Conservation (phyloP, 2,329 filamentous ascomycete genomes). For the Ophiocordyceps camponoti-saundersi region DNA sequence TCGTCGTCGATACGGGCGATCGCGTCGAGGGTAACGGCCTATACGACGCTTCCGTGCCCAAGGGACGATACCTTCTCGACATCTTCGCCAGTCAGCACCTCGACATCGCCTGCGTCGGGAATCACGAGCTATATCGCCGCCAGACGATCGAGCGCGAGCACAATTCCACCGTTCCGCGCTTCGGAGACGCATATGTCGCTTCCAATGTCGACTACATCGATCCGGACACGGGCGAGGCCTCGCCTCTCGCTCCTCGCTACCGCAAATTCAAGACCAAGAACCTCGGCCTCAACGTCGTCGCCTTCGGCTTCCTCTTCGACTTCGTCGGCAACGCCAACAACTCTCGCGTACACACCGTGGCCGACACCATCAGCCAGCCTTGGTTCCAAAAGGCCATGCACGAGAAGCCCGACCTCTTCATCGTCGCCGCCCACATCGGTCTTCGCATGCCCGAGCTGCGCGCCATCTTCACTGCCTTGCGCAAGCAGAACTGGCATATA, state of each 20-base stretch:
- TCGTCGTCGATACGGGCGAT: slow-evolving; percentile 94
- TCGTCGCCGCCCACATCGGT: slow-evolving; percentile 75
- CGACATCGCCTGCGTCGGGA: slow-evolving; percentile 74
- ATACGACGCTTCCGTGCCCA: slow-evolving; percentile 77
- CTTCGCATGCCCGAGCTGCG: slow-evolving; percentile 67
- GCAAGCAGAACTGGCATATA: slow-evolving; percentile 57
- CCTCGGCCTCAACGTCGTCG: slow-evolving; percentile 64
- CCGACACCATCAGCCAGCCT: slow-evolving; percentile 60
- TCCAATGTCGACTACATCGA: slow-evolving; percentile 86
- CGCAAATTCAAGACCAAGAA: slow-evolving; percentile 87
- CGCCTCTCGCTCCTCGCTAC: slow-evolving; percentile 67
- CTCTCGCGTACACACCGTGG: slow-evolving; percentile 64
- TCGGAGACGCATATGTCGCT: slow-evolving; percentile 63
- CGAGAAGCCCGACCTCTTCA: slow-evolving; percentile 75
- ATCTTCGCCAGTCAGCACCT: slow-evolving; percentile 71
- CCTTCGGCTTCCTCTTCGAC: slow-evolving; percentile 91
- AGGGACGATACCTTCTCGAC: slow-evolving; percentile 75
- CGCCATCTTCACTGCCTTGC: slow-evolving; percentile 61
- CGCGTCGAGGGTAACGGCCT: slow-evolving; percentile 87
- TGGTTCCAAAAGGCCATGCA: slow-evolving; percentile 82
- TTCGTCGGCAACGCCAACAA: slow-evolving; percentile 87
- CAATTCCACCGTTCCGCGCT: slow-evolving; percentile 66
- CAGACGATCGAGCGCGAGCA: slow-evolving; percentile 67
- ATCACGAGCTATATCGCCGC: slow-evolving; percentile 83
- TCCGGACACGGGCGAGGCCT: slow-evolving; percentile 48